Base-by-base conservation (phyloP, 2,329 filamentous ascomycete genomes). In the Hymenoscyphus albidus region DNA sequence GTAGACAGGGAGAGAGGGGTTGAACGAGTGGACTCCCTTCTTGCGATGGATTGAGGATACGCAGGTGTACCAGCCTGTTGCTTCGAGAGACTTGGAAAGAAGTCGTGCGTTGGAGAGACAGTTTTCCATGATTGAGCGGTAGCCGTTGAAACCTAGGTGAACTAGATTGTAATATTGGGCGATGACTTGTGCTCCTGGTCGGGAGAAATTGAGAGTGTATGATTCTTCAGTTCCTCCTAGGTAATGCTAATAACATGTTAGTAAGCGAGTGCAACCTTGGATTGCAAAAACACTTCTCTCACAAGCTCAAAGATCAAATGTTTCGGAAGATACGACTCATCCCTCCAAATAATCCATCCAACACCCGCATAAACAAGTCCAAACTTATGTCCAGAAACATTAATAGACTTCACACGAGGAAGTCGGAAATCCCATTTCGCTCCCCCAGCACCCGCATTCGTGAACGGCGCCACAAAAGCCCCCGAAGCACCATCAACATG, bases 131-230 rank as follows among this genome's bases (percentile, higher is more conserved):
- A 88, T 82, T 42, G 79, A 77, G 12, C 80, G 81, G 76, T 88
- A 92, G 10, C 88, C 89, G 1, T 79, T 78, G 74, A 86, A 88
- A 1, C 89, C 89, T 0, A 91, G 81, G 68, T 90, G 88, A 65
- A 91, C 86, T 13, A 91, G 78, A 70, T 91, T 90, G 77, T 86
- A 91, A 76, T 91, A 91, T 72, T 91, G 89, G 0, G 82, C 87
- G 66, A 91, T 86, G 64, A 91, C 80, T 67, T 91, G 88, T 0
- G 86, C 85, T 2, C 88, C 88, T 0, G 88, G 88, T 0, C 88
- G 83, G 0, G 87, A 90, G 78, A 91, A 91, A 77, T 91, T 91
- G 22, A 91, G 80, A 0, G 88, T 90, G 76, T 86, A 91, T 1
- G 85, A 87, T 72, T 89, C 83, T 70, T 91, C 87, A 0, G 86